These are phyloP conservation scores for Ceratocystis alfenasii DNA, from an alignment of 2,329 filamentous ascomycete species.

Conservation along the genomic window DNA sequence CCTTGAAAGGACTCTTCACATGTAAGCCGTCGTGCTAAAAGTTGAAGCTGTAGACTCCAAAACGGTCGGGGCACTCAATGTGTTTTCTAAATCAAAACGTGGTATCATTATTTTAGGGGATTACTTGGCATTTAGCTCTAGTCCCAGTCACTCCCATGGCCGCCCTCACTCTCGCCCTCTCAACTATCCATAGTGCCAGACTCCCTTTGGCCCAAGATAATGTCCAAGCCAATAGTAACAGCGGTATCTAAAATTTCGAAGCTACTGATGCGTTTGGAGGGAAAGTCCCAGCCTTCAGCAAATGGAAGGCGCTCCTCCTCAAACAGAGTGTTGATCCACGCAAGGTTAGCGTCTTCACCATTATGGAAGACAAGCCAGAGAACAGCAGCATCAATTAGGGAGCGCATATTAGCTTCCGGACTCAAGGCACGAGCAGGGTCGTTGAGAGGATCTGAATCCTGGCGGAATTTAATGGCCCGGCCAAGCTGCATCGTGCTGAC, in stretches of 20 bases:
- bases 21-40: no score
- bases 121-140: no score
- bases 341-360: conserved; percentile 23
- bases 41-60: no score
- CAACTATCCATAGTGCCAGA: no score
- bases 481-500: conserved; percentile 28
- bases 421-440: conserved; percentile 27
- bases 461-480: conserved; percentile 25
- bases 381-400: conserved; percentile 25
- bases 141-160: no score
- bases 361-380: conserved; percentile 24
- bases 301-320: conserved; percentile 21
- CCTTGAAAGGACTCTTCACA: no score
- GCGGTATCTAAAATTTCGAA: conserved; percentile 11
- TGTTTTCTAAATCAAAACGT: no score
- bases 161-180: no score
- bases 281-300: conserved; percentile 18
- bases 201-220: neutral
- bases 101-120: no score
- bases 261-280: neutral
- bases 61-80: no score
- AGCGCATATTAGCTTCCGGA: conserved; percentile 21
- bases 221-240: conserved; percentile 11
- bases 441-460: conserved; percentile 24
- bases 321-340: conserved; percentile 24